phyloP scores from a whole-genome alignment of 768 basidiomycete species.

The Collybia nuda region DNA sequence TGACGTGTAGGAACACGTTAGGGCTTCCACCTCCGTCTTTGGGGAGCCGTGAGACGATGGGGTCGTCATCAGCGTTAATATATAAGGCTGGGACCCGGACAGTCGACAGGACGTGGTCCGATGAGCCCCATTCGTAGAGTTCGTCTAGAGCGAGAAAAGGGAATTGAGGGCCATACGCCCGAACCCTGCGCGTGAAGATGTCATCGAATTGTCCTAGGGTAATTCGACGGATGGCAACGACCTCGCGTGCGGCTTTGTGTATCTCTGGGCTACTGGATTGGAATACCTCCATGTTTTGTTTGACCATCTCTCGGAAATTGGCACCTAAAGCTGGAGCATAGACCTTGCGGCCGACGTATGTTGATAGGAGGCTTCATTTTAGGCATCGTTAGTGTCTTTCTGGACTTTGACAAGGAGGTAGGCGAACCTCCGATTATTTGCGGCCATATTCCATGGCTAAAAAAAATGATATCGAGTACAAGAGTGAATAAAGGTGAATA shows the following conservation, averaged over 20 bases:
- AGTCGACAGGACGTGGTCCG: slow-evolving; percentile 43
- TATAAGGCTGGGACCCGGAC: slow-evolving; percentile 61
- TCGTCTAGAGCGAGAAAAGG: slow-evolving; percentile 23
- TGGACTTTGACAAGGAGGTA: slow-evolving; percentile 15
- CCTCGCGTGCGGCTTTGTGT: too few species aligned
- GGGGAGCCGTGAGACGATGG: slow-evolving; percentile 50
- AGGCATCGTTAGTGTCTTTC: too few species aligned
- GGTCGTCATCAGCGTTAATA: slow-evolving; percentile 61
- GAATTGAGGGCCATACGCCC: slow-evolving; percentile 38
- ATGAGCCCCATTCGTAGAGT: slow-evolving; percentile 38
- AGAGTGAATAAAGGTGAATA: slow-evolving; percentile 7
- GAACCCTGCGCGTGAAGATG: slow-evolving; percentile 47
- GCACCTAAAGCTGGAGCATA: slow-evolving; percentile 62
- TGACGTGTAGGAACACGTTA: slow-evolving; percentile 48
- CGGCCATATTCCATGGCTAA: slow-evolving; percentile 34
- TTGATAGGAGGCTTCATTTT: too few species aligned
- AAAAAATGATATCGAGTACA: neutral
- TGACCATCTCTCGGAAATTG: slow-evolving; percentile 51
- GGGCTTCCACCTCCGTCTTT: slow-evolving; percentile 35
- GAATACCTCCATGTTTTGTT: slow-evolving; percentile 37
- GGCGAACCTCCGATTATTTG: slow-evolving; percentile 32
- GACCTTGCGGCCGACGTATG: slow-evolving; percentile 20
- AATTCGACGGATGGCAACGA: slow-evolving; percentile 36
- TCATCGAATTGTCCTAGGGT: slow-evolving; percentile 46
- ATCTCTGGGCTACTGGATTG: slow-evolving; percentile 32